phyloP scores from a whole-genome alignment of 106 monocot genomes.

The Triglochin maritima region DNA sequence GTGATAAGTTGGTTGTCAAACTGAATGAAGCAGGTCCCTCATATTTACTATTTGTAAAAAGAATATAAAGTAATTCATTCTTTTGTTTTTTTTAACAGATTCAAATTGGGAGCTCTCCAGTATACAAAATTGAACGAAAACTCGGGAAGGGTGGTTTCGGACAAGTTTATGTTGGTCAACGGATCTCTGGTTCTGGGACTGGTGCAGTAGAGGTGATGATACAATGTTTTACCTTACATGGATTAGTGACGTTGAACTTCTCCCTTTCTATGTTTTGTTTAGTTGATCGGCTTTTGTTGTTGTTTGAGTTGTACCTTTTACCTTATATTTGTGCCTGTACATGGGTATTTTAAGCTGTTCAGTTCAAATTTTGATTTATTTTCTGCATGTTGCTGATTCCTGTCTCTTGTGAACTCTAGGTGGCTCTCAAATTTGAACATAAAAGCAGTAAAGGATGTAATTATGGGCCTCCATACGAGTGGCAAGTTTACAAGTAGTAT shows the following conservation, averaged over 20 bases:
- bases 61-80: neutral
- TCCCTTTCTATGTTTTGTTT: too few species aligned
- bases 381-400: neutral
- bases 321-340: too few species aligned
- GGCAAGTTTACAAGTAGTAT: constrained; percentile 68
- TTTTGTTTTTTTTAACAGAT: constrained; percentile 36
- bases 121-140: constrained; percentile 63
- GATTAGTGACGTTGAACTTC: too few species aligned
- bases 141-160: constrained; percentile 57
- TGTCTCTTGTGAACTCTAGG: constrained; percentile 14
- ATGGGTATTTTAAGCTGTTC: neutral
- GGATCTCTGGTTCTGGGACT: constrained; percentile 57
- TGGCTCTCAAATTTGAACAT: constrained; percentile 75
- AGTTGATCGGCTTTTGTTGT: too few species aligned
- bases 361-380: neutral
- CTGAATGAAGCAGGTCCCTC: too few species aligned
- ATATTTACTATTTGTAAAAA: too few species aligned
- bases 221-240: neutral
- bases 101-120: constrained; percentile 68
- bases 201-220: constrained; percentile 34
- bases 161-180: constrained; percentile 43
- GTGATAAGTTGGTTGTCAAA: too few species aligned
- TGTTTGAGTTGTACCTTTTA: too few species aligned
- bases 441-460: constrained; percentile 78
- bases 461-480: constrained; percentile 77